phyloP scores from a whole-genome alignment of 176 grass and related monocot species.

The Tillandsia fasciculata region DNA sequence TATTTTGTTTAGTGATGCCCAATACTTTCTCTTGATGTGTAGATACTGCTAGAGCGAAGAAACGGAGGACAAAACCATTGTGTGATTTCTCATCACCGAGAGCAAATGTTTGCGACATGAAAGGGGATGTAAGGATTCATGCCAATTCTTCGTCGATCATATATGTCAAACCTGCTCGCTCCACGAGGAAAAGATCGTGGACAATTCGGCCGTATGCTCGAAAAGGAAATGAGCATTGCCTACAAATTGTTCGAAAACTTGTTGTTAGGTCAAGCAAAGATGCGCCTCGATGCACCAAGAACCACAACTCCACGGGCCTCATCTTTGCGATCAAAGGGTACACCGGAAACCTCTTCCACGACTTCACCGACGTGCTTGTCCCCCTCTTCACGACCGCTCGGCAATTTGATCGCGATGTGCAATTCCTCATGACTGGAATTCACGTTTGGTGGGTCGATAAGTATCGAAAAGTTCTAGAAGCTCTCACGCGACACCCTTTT shows the following conservation, averaged over 20 bases:
- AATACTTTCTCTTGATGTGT: background rate
- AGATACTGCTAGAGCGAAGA: background rate
- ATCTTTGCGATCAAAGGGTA: conserved; percentile 77
- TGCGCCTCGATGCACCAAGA: conserved; percentile 26
- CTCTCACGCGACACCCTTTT: conserved; percentile 36
- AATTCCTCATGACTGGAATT: conserved; percentile 47
- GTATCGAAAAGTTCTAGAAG: conserved; percentile 50
- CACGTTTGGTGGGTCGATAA: conserved; percentile 78
- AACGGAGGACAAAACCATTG: conserved; percentile 7
- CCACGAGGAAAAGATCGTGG: background rate
- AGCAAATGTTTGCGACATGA: conserved; percentile 51
- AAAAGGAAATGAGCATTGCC: conserved; percentile 59
- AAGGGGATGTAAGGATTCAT: conserved; percentile 65
- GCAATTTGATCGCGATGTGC: conserved; percentile 45
- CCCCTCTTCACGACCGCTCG: conserved; percentile 57
- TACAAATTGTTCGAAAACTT: conserved; percentile 31
- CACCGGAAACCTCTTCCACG: conserved; percentile 97
- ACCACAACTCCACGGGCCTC: conserved; percentile 36
- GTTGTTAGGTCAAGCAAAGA: conserved; percentile 21
- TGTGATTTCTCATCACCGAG: conserved; percentile 70
- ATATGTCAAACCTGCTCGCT: conserved; percentile 20
- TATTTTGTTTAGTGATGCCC: no score
- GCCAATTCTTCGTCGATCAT: conserved; percentile 43
- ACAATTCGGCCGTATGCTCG: conserved; percentile 64
- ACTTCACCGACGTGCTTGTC: conserved; percentile 88